Base-by-base conservation (phyloP, 352 stramenopile species). In the Pythium brachiatum region DNA sequence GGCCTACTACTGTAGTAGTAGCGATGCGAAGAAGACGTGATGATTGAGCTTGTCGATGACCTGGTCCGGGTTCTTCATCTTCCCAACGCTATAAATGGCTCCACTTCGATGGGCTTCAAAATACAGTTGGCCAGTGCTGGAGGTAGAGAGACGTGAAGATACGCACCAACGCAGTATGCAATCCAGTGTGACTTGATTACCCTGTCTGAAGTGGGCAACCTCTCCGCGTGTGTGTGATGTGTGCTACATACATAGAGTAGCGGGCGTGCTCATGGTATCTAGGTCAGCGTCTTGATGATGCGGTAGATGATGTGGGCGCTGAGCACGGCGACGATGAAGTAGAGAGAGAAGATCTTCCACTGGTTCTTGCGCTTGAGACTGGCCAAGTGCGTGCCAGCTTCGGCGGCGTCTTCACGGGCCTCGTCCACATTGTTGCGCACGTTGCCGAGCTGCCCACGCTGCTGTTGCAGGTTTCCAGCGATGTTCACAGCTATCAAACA, bases 331-430 rank as follows among this genome's bases (percentile, higher is more conserved):
- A 95, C 89, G 62, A 95, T 77, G 64, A 90, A 70, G 71, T 92
- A 95, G 20, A 95, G 68, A 44, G 83, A 68, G 39, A 88, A 15
- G 67, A 95, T 90, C 70, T 92, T 80, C 53, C 73, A 80, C 23
- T 80, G 71, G 67, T 81, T 81, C 75, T 95, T 95, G 63, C 81
- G 88, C 72, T 88, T 88, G 57, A 93, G 81, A 52, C 86, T 95
- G 54, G 75, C 79, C 29, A 95, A 60, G 69, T 95, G 79, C 48
- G 77, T 41, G 13, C 68, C 72, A 3, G 86, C 86, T 51, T 95
- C 83, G 53, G 76, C 66, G 41, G 86, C 83, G 52, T 95, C 83
- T 56, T 85, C 81, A 34, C 79, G 86, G 12, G 83, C 85, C 20
- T 83, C 72, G 48, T 93, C 76, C 9, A 90, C 86, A 53, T 95